Evolutionary conservation across 176 grass and related monocot species (phyloP).

Genomic region (Melocanna baccifera): DNA sequence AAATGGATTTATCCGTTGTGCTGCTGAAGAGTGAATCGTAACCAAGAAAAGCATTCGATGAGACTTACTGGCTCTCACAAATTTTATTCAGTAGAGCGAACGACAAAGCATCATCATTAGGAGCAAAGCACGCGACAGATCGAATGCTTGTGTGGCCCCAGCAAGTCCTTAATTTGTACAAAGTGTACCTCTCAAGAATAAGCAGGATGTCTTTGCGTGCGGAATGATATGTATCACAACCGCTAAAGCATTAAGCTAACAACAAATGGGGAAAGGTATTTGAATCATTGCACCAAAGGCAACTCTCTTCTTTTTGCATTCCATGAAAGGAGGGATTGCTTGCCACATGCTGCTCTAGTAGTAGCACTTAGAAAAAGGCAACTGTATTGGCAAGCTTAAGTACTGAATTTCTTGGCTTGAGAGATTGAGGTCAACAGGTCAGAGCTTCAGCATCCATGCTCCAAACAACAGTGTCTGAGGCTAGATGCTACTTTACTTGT

Average conservation of each 20-base stretch:
- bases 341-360: background rate
- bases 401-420: background rate
- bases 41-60: background rate
- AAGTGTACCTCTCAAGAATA: background rate
- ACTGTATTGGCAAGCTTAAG: slow-evolving; percentile 6
- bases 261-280: background rate
- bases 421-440: background rate
- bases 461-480: background rate
- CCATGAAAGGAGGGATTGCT: background rate
- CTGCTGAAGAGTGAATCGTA: background rate
- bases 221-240: slow-evolving; percentile 35
- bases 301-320: background rate
- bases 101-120: background rate
- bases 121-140: background rate
- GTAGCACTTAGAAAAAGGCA: background rate
- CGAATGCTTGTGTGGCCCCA: background rate
- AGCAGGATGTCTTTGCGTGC: slow-evolving; percentile 21
- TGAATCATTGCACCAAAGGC: slow-evolving; percentile 15
- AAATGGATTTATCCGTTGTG: background rate
- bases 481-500: background rate
- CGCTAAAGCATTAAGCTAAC: background rate
- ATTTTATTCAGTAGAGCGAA: background rate
- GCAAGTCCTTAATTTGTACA: background rate
- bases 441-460: background rate
- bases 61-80: background rate